Evolutionary conservation across 179 eudicot genomes (phyloP).

Genomic region (Spinacia oleracea): DNA sequence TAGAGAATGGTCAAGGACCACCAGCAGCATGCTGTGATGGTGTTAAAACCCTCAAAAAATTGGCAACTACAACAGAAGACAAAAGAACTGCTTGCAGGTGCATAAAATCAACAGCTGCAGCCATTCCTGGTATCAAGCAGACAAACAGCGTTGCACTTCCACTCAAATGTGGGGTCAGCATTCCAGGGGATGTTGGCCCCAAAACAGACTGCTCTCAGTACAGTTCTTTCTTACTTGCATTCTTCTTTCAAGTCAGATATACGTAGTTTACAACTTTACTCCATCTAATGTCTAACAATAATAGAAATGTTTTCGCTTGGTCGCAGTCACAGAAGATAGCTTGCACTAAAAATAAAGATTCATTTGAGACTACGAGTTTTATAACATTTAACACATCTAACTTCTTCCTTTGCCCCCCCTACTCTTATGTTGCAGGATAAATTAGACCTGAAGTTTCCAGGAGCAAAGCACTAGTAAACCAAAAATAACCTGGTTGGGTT

Average conservation of each 20-base stretch:
- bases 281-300: neutral
- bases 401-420: neutral
- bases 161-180: slow-evolving; percentile 40
- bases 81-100: slow-evolving; percentile 45
- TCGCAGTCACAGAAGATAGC: neutral
- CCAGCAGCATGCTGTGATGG: slow-evolving; percentile 41
- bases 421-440: slow-evolving; percentile 26
- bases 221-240: neutral
- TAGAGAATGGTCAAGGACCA: slow-evolving; percentile 24
- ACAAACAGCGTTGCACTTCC: slow-evolving; percentile 39
- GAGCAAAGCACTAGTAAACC: slow-evolving; percentile 11
- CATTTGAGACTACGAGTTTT: neutral
- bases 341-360: neutral
- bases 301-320: neutral
- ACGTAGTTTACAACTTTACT: neutral
- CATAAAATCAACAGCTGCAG: slow-evolving; percentile 32
- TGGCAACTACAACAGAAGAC: slow-evolving; percentile 39
- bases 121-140: slow-evolving; percentile 27
- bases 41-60: slow-evolving; percentile 24
- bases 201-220: slow-evolving; percentile 56
- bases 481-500: neutral
- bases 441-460: slow-evolving; percentile 15
- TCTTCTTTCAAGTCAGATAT: neutral
- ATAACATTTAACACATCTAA: neutral
- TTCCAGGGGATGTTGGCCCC: slow-evolving; percentile 43